Evolutionary conservation across 2,329 filamentous ascomycete species (phyloP), one percentile per base, ranked within the genome.

Genomic region (Neonectria ditissima): DNA sequence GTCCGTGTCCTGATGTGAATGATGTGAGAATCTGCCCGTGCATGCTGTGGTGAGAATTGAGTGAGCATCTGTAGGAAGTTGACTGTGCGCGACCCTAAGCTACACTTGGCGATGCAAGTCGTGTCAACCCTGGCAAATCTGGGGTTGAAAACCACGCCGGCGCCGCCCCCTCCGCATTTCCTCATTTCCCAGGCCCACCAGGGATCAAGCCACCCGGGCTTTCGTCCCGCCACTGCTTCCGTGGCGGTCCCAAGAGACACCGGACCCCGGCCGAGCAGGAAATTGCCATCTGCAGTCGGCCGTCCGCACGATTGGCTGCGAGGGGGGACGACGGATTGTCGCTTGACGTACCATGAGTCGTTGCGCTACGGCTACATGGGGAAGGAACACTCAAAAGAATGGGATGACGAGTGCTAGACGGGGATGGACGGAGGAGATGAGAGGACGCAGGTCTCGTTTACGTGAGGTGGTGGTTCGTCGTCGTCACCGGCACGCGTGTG

Each of bases 121-220:
- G 44, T 39, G 22, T 30, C 9, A 18, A 55, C 54, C 64, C 61
- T 62, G 48, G 34, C 34, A 66, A 72, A 71, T 67, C 69, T 24
- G 69, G 69, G 69, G 66, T 65, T 55, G n/a, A 53, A 59, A 55
- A 52, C 34, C 32, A 45, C 59, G 58, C 45, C 55, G 57, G 26
- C 32, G 26, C 7, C 13, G 13, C 20, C 41, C 48, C 22, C 52
- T 57, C 61, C 67, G 53, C 58, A 53, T 20, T 39, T 56, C 32
- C 55, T 72, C 68, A 72, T 72, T 71, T 72, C 69, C 69, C 69
- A 48, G 45, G 26, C 24, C 44, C 50, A 26, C 54, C 55, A 22
- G 20, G 34, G 56, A 8, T n/a, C 47, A 59, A 55, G 61, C 56
- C 61, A 63, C 55, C 45, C 56, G 55, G 39, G 28, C 51, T 20